These are phyloP conservation scores for Cymbopogon citratus DNA, from an alignment of 176 grass and related monocot species.

Conservation along the genomic window DNA sequence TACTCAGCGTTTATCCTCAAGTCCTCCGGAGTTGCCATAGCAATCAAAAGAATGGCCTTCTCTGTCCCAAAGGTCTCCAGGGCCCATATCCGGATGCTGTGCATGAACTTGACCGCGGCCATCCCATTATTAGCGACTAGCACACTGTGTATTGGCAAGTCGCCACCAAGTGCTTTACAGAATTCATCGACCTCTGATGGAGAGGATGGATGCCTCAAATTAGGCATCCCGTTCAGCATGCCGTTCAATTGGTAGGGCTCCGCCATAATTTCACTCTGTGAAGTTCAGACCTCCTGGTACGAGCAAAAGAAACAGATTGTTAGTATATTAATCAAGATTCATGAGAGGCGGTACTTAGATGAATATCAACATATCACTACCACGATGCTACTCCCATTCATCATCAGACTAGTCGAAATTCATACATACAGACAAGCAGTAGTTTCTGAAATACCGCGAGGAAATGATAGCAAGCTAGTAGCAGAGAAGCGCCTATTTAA, in stretches of 20 bases:
- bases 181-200: conserved; percentile 64
- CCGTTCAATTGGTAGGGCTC: conserved; percentile 41
- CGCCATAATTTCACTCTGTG: conserved; percentile 34
- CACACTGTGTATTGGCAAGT: conserved; percentile 78
- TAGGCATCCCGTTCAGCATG: conserved; percentile 35
- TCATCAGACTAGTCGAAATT: background rate
- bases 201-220: conserved; percentile 40
- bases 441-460: background rate
- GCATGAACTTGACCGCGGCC: conserved; percentile 97
- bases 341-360: background rate
- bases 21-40: conserved; percentile 95
- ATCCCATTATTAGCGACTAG: conserved; percentile 98
- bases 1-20: conserved; percentile 97
- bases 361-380: background rate
- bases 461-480: background rate
- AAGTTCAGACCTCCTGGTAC: conserved; percentile 40
- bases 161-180: conserved; percentile 69
- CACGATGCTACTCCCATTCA: background rate
- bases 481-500: background rate
- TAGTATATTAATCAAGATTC: background rate
- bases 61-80: conserved; percentile 83
- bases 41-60: conserved; percentile 91
- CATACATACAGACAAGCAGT: background rate
- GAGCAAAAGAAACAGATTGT: background rate
- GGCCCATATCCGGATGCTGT: conserved; percentile 83